Percentiles rank a stretch among this genome's conserved stretches.
Conservation (phyloP, 2,329 filamentous ascomycete genomes). For the Fusarium austroafricanum region DNA sequence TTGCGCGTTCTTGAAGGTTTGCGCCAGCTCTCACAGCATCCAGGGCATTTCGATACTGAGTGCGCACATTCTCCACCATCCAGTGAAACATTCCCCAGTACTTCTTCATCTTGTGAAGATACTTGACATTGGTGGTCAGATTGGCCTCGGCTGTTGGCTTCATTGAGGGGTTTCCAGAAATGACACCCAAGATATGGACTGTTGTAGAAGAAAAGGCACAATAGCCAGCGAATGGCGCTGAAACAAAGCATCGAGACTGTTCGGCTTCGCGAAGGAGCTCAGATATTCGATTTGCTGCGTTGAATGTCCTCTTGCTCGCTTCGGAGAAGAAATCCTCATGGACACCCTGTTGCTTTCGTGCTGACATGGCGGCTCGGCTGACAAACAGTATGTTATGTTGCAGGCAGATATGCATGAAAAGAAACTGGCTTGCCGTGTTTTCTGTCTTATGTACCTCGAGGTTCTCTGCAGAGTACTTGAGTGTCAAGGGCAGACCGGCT, state of each 20-base stretch:
- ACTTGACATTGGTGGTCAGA: constrained; percentile 87
- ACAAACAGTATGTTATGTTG: constrained; percentile 93
- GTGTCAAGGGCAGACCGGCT: constrained; percentile 72
- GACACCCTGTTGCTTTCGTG: constrained; percentile 75
- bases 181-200: constrained; percentile 93
- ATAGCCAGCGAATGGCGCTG: constrained; percentile 94
- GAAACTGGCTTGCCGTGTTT: constrained; percentile 87
- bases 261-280: constrained; percentile 83
- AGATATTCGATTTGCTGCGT: constrained; percentile 88
- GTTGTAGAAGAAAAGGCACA: constrained; percentile 93
- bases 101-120: constrained; percentile 93
- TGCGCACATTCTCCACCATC: constrained; percentile 91
- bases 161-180: constrained; percentile 82
- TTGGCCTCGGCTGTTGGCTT: constrained; percentile 85
- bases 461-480: constrained; percentile 85
- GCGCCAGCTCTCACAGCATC: constrained; percentile 80
- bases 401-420: constrained; percentile 90
- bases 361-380: constrained; percentile 85
- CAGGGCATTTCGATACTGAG: constrained; percentile 85
- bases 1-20: constrained; percentile 59
- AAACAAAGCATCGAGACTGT: constrained; percentile 74
- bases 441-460: constrained; percentile 86
- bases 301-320: constrained; percentile 79
- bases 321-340: constrained; percentile 82
- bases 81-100: constrained; percentile 99